Evolutionary conservation across 768 basidiomycete genomes (phyloP).

Genomic region (Naganishia friedmannii): DNA sequence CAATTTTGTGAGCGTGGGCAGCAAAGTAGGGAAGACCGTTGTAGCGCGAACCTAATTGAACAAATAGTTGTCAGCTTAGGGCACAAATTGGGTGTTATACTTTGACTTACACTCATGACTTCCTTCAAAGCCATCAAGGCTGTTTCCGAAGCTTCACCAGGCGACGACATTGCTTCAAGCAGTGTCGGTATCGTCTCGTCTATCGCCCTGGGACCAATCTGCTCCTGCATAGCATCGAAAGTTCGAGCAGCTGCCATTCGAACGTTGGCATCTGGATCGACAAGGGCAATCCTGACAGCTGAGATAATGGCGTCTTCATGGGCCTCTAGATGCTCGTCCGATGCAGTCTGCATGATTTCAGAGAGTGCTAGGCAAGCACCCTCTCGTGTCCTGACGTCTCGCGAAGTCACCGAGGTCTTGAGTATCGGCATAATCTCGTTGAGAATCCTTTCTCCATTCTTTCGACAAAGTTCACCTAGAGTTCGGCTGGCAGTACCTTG

Average conservation of each 20-base stretch:
- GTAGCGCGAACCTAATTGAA: constrained; percentile 73
- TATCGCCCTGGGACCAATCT: constrained; percentile 83
- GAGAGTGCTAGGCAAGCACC: constrained; percentile 84
- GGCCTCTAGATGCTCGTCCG: constrained; percentile 76
- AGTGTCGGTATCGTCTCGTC: constrained; percentile 95
- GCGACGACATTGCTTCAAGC: constrained; percentile 85
- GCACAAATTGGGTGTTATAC: constrained; percentile 22
- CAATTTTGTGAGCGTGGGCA: constrained; percentile 82
- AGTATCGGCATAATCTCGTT: constrained; percentile 78
- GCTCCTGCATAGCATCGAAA: constrained; percentile 88
- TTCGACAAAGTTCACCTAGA: constrained; percentile 81
- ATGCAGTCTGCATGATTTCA: constrained; percentile 85
- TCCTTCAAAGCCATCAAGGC: constrained; percentile 88
- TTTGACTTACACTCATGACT: constrained; percentile 75
- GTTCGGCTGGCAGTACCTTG: constrained; percentile 93
- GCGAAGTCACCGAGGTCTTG: constrained; percentile 60
- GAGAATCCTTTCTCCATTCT: constrained; percentile 88
- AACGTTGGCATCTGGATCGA: constrained; percentile 81
- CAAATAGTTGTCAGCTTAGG: neutral
- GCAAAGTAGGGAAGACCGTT: constrained; percentile 93
- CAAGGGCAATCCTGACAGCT: constrained; percentile 76
- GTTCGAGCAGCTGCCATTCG: constrained; percentile 82
- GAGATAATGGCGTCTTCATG: constrained; percentile 84
- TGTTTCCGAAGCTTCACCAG: constrained; percentile 89
- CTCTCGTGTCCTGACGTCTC: constrained; percentile 61